Evolutionary conservation across 1,139 yeast genomes (phyloP), one percentile per base, ranked within the genome.

Genomic region (Saccharomyces hybrid): DNA sequence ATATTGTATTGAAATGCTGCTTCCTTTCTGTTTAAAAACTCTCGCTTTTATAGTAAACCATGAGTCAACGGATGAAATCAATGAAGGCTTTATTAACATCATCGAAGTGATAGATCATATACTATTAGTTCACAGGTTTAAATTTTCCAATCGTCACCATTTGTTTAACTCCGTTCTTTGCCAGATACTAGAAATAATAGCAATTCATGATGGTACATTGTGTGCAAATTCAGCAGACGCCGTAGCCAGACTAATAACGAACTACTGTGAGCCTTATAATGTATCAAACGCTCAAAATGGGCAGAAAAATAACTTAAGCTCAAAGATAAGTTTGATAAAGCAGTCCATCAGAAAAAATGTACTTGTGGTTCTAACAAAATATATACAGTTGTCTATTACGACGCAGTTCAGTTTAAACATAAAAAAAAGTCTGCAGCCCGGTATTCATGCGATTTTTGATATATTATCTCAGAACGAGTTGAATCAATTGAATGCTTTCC

Each of bases 61-160:
- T n/a, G 47, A 41, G 1, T 47, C 41, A 2, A 42, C 49, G 5
- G 78, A 76, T 54, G 68, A 65, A 38, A 19, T 16, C 13, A 19
- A 38, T 16, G 63, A 60, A 1, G 50, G 75, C 0, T 82, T 75
- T 62, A 58, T 71, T 2, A 59, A 65, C 7, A 58, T 78, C 2
- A 72, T 81, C 0, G 80, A 78, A 54, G 69, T 78, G 0, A 60
- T 83, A 31, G 82, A 91, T 0, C 76, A 74, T 32, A 71, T 86
- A 1, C 69, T 90, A 13, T 72, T 88, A 27, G 79, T 80, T 65
- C 95, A 89, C 61, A 78, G 97, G 53, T 81, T 75, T 65, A 80
- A 91, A 62, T 72, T 89, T 32, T 75, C 84, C 0, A 82, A 86
- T 32, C 81, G 97, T 66, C 83, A 87, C 63, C 96, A 89, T 66